Conservation (phyloP, 768 basidiomycete species). For the Calocera viscosa region DNA sequence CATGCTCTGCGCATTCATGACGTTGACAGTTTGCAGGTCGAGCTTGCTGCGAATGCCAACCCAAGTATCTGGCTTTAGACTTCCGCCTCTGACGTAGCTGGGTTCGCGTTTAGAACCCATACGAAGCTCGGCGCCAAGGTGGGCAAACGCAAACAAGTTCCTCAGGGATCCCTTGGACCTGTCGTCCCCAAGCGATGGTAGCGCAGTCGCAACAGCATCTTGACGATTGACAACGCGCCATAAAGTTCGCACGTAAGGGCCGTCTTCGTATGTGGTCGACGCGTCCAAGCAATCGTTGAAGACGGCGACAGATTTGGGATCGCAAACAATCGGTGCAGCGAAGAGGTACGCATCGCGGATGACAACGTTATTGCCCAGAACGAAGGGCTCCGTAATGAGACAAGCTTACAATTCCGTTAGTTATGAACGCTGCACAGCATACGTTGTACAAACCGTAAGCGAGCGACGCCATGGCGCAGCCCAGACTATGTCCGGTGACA, state of each 20-base stretch:
- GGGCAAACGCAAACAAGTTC: conserved; percentile 14
- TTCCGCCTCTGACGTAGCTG: not conserved
- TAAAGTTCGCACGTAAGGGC: conserved; percentile 10
- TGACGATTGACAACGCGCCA: conserved; percentile 14
- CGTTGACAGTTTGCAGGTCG: not conserved
- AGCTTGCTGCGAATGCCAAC: not conserved
- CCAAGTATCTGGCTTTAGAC: not conserved
- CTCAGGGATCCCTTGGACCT: not conserved
- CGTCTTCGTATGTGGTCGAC: conserved; percentile 4
- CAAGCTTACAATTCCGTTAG: not conserved
- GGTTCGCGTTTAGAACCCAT: conserved; percentile 1
- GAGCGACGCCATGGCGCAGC: conserved; percentile 1
- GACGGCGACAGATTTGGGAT: conserved; percentile 3
- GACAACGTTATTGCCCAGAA: conserved; percentile 9
- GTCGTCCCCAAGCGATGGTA: conserved; percentile 12
- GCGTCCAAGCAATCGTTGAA: not conserved
- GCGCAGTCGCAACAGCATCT: conserved; percentile 9
- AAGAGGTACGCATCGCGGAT: conserved; percentile 14
- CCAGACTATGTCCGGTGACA: not conserved
- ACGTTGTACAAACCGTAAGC: not conserved
- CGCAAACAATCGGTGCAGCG: conserved; percentile 12
- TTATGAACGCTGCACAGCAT: not conserved
- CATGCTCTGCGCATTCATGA: conserved; percentile 1
- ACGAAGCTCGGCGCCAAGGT: conserved; percentile 14
- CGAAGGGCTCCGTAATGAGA: not conserved